A percentile compares a stretch with the other conserved stretches of the same genome.
phyloP scores from a whole-genome alignment of 129 eudicot genomes.

The Artemisia tridentata region DNA sequence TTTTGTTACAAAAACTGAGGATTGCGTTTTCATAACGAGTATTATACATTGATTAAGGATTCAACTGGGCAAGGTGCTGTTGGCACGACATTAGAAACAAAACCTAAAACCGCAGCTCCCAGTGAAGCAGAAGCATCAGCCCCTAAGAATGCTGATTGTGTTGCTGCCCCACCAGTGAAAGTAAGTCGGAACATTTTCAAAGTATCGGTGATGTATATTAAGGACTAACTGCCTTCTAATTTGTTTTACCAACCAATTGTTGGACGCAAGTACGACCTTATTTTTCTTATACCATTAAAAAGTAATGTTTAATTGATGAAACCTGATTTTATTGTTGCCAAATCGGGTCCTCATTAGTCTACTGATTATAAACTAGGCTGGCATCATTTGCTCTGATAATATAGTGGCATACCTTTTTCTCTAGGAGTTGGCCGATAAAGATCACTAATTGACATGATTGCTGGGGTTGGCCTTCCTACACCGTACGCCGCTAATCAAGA shows the following conservation, averaged over 20 bases:
- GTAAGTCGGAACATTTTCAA: slow-evolving; percentile 32
- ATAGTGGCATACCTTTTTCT: too few relatives aligned
- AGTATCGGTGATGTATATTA: slow-evolving; percentile 5
- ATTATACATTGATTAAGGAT: slow-evolving; percentile 30
- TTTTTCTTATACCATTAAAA: too few relatives aligned
- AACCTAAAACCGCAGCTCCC: slow-evolving; percentile 39
- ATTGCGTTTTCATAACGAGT: slow-evolving; percentile 6
- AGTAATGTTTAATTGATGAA: too few relatives aligned
- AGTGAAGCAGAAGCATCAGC: slow-evolving; percentile 40
- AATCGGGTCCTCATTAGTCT: too few relatives aligned
- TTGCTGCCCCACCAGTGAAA: slow-evolving; percentile 50
- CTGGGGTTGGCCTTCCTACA: too few relatives aligned
- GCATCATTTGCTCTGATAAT: neutral
- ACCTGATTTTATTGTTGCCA: too few relatives aligned
- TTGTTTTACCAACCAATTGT: neutral
- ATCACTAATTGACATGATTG: too few relatives aligned
- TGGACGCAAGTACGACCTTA: too few relatives aligned
- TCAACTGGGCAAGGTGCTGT: slow-evolving; percentile 27
- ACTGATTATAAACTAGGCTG: neutral
- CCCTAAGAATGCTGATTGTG: slow-evolving; percentile 40
- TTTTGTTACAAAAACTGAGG: neutral
- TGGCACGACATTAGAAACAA: slow-evolving; percentile 41
- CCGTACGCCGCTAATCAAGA: too few relatives aligned
- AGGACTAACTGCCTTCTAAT: too few relatives aligned
- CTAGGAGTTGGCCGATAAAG: too few relatives aligned